These are phyloP conservation scores for Glycine soja DNA, from an alignment of 306 rosid species.

Conservation along the genomic window DNA sequence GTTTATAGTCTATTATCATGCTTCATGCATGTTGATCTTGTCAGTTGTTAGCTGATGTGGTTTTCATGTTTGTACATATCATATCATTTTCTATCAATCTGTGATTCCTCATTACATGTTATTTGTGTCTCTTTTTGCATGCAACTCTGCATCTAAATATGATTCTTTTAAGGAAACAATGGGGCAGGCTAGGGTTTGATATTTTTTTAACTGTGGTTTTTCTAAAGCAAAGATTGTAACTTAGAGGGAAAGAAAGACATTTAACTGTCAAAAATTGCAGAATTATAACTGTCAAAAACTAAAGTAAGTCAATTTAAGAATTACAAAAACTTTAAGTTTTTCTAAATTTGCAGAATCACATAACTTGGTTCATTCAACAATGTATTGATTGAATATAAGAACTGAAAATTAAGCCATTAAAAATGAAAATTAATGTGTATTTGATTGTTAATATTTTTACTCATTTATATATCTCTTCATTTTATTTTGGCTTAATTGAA, in stretches of 20 bases:
- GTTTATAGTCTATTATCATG: constrained; percentile 9
- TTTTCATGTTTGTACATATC: constrained; percentile 38
- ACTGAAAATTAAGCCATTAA: background rate
- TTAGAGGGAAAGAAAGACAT: background rate
- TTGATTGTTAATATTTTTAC: background rate
- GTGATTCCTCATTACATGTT: constrained; percentile 1
- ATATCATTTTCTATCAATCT: constrained; percentile 27
- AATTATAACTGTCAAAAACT: background rate
- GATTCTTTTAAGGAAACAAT: background rate
- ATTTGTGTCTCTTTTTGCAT: background rate
- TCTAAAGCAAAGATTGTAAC: background rate
- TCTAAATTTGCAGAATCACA: no score
- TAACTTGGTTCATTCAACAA: no score
- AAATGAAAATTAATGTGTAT: background rate
- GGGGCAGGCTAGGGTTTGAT: background rate
- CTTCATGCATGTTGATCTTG: constrained; percentile 14
- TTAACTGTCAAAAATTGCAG: background rate
- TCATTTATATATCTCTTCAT: background rate
- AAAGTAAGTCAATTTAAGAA: no score
- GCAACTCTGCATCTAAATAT: background rate
- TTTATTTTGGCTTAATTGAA: background rate
- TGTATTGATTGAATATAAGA: background rate
- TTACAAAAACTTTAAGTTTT: no score
- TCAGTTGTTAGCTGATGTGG: constrained; percentile 5
- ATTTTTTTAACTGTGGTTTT: background rate